These are phyloP conservation scores for Ramaria sp. DNA, from an alignment of 768 basidiomycete species.

Conservation along the genomic window DNA sequence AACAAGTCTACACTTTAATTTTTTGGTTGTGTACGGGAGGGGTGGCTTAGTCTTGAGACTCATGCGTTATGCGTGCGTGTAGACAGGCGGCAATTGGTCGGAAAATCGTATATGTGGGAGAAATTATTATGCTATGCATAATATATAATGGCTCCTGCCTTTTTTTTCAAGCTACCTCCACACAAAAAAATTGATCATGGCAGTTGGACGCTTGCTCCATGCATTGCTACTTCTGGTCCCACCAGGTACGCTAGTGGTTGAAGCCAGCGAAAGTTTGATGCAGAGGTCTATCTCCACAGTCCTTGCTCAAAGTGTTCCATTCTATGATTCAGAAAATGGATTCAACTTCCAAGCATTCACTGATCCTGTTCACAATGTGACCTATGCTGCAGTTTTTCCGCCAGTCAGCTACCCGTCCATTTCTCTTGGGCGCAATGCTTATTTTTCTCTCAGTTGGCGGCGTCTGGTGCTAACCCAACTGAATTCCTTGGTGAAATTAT, in stretches of 20 bases:
- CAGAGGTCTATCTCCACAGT: neutral
- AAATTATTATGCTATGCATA: no score
- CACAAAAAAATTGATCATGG: neutral
- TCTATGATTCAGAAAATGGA: conserved; percentile 37
- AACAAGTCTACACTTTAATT: no score
- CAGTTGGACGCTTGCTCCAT: neutral
- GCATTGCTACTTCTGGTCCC: neutral
- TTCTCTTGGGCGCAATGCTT: neutral
- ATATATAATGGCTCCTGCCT: neutral
- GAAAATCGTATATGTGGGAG: no score
- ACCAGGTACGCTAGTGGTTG: neutral
- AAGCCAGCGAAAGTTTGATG: neutral
- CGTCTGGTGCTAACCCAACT: conserved; percentile 25
- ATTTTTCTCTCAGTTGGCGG: conserved; percentile 16
- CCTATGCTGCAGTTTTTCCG: conserved; percentile 43
- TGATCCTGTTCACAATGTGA: conserved; percentile 23
- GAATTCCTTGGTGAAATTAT: conserved; percentile 59
- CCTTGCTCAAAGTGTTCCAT: conserved; percentile 7
- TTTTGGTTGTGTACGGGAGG: no score
- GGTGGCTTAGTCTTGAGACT: no score
- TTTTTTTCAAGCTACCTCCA: neutral
- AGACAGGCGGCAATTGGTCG: no score
- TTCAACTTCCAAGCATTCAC: conserved; percentile 36
- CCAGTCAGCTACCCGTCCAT: conserved; percentile 14
- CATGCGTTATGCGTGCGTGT: no score